Base-by-base conservation (phyloP, 2,329 filamentous ascomycete species). In the Orbilia ellipsospora region DNA sequence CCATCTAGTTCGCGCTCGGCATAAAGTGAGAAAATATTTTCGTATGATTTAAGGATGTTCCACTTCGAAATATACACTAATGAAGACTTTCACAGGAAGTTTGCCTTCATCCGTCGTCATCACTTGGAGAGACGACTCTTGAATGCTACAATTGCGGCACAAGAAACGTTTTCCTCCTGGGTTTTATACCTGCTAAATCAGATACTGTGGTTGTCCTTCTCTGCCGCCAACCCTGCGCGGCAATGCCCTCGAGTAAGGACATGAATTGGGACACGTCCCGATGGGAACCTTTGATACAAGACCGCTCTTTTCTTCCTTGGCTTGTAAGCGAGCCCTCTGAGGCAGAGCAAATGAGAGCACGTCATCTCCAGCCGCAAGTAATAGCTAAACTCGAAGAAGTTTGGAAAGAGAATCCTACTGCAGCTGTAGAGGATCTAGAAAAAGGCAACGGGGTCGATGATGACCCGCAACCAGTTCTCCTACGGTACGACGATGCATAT, bases 231-330 rank as follows among this genome's bases (percentile, higher is more conserved):
- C 95, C 95, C 55, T 99, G 95, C 83, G 95, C 94, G 40, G 91
- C 95, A 28, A 94, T 92, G 84, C 92, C 94, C 0, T 98, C 95
- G 40, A 94, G 93, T 78, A 99, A 99, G 84, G 95, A 99, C 81
- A 98, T 99, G 94, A 99, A 95, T 82, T 99, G 95, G 95, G 95
- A 99, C 82, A 96, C 94, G 4, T 96, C 94, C 26, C 90, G 94
- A 81, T 99, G 95, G 95, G 94, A 98, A 82, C 95, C 95, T 12
- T 86, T 99, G 72, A 98, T 99, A 78, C 94, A 97, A 83, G 95
- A 99, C 81, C 92, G 95, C 59, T 95, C 93, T 15, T 99, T 99
- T 82, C 84, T 99, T 44, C 88, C 91, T 45, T 99, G 95, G 95
- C 91, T 99, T 23, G 94, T 99, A 6, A 89, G 90, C 54, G 87